These are phyloP conservation scores for Globisporangium spiculum DNA, from an alignment of 352 stramenopile genomes.

Conservation along the genomic window DNA sequence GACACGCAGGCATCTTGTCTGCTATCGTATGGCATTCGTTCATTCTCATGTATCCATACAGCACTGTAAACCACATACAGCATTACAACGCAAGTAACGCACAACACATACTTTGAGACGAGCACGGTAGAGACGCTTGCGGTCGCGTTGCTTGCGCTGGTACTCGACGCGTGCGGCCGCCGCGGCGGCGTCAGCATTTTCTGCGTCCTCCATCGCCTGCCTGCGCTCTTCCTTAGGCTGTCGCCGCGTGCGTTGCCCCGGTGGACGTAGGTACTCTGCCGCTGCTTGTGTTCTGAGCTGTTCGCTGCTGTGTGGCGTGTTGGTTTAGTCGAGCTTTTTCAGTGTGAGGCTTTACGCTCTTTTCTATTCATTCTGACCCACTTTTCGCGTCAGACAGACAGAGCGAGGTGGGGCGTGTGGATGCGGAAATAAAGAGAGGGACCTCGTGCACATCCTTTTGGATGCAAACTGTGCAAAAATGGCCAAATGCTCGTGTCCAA, in stretches of 20 bases:
- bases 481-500: too few species aligned
- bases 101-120: constrained; percentile 8
- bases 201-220: constrained; percentile 13
- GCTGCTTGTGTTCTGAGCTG: background rate
- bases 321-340: background rate
- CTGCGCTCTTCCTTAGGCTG: background rate
- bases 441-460: too few species aligned
- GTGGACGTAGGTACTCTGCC: too few species aligned
- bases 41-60: too few species aligned
- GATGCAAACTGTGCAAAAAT: too few species aligned
- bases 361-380: background rate
- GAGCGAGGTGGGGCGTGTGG: too few species aligned
- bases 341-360: background rate
- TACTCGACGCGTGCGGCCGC: constrained; percentile 13
- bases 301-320: background rate
- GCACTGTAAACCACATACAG: too few species aligned
- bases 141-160: constrained; percentile 22
- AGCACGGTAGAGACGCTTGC: constrained; percentile 18
- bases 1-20: too few species aligned
- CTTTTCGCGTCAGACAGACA: background rate
- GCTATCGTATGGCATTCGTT: too few species aligned
- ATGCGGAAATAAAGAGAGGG: too few species aligned
- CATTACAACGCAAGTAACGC: too few species aligned
- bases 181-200: background rate
- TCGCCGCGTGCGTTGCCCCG: too few species aligned